Conservation (phyloP, 805 yeast genomes). For the Zygosaccharomyces pseudorouxii region DNA sequence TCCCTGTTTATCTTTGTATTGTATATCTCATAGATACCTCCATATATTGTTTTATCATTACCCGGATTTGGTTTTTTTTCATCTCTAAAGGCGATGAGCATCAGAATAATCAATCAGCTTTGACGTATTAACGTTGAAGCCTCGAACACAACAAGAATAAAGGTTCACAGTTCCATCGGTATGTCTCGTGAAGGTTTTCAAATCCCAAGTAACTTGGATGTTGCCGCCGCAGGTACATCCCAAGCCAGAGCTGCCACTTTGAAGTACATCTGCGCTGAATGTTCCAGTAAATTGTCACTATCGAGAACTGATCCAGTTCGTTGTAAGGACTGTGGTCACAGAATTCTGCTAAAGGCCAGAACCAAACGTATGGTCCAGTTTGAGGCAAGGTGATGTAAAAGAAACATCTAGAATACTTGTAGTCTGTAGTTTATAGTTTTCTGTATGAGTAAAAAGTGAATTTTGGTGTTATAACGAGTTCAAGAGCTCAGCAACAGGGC, state of each 20-base stretch:
- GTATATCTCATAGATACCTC: neutral
- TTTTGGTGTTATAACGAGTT: neutral
- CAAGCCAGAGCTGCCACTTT: conserved; percentile 75
- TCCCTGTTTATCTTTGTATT: neutral
- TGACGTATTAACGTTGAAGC: neutral
- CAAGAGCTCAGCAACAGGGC: neutral
- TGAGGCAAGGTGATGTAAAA: conserved; percentile 56
- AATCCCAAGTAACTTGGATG: conserved; percentile 75
- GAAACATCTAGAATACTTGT: neutral
- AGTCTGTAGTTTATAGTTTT: neutral
- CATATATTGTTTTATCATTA: neutral
- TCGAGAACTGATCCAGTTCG: conserved; percentile 94
- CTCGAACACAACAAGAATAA: neutral
- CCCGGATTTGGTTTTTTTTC: conserved; percentile 3
- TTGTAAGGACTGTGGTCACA: conserved; percentile 97
- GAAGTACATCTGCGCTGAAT: conserved; percentile 92
- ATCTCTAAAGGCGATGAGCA: neutral
- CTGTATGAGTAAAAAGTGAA: neutral
- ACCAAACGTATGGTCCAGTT: conserved; percentile 94
- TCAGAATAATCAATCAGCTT: neutral
- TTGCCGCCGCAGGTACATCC: conserved; percentile 78
- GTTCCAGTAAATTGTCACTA: conserved; percentile 83
- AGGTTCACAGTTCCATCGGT: neutral
- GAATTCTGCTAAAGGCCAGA: conserved; percentile 95
- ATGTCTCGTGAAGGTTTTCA: conserved; percentile 81